Conservation (phyloP, 2,329 filamentous ascomycete species). For the Fusarium sp. region DNA sequence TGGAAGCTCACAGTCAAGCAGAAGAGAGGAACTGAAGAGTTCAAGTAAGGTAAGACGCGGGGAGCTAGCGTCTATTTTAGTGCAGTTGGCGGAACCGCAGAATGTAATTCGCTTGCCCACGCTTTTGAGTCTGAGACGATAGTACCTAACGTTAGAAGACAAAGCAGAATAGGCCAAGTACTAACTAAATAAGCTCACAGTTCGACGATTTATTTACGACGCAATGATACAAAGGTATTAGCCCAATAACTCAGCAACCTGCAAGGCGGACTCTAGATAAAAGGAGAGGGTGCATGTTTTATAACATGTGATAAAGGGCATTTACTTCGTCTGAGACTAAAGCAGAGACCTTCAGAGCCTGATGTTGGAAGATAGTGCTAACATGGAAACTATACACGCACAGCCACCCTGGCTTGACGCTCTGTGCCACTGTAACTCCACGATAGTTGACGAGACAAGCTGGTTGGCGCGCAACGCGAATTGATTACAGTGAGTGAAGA, state of each 20-base stretch:
- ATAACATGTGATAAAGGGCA: background rate
- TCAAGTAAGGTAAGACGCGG: conserved; percentile 39
- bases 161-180: background rate
- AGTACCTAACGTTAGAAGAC: background rate
- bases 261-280: background rate
- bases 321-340: background rate
- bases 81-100: conserved; percentile 38
- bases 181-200: background rate
- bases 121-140: conserved; percentile 10
- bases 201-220: background rate
- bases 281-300: background rate
- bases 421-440: conserved; percentile 18
- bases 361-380: conserved; percentile 15
- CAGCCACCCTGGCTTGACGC: conserved; percentile 6
- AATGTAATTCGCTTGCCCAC: conserved; percentile 1
- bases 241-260: background rate
- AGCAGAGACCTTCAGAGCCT: background rate
- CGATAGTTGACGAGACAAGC: conserved; percentile 19
- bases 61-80: conserved; percentile 41
- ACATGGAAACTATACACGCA: conserved; percentile 6
- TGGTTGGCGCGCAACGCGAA: conserved; percentile 30
- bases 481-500: conserved; percentile 6
- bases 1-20: conserved; percentile 1
- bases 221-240: background rate
- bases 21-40: conserved; percentile 13